These are phyloP conservation scores for Tricholoma hemisulphureum DNA, from an alignment of 768 basidiomycete genomes.

Conservation along the genomic window DNA sequence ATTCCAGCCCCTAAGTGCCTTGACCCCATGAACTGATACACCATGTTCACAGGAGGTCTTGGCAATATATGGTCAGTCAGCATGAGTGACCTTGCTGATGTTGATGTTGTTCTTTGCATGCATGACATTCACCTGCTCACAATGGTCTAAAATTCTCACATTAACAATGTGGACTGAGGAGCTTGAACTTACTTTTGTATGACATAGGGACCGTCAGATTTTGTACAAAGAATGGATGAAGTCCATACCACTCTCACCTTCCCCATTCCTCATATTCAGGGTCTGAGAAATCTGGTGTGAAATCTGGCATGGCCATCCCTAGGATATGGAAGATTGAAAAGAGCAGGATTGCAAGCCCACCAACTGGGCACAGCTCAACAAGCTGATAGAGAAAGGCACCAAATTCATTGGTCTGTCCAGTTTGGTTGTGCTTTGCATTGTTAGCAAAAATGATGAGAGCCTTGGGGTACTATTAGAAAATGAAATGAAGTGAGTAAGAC, in stretches of 20 bases:
- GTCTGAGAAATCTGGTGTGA: conserved; percentile 15
- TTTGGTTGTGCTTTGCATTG: background rate
- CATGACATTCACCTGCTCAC: conserved; percentile 18
- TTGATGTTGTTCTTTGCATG: conserved; percentile 21
- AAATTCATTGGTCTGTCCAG: conserved; percentile 20
- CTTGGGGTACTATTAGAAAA: background rate
- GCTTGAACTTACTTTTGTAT: conserved; percentile 24
- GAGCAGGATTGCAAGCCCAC: conserved; percentile 5
- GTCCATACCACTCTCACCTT: conserved; percentile 22
- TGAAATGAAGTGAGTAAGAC: background rate
- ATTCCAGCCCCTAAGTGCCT: conserved; percentile 21
- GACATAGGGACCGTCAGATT: conserved; percentile 20
- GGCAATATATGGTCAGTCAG: conserved; percentile 17
- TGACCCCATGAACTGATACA: conserved; percentile 17
- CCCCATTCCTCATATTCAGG: conserved; percentile 17
- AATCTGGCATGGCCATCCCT: conserved; percentile 2
- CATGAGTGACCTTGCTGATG: conserved; percentile 8
- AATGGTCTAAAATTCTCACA: conserved; percentile 20
- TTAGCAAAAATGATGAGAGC: background rate
- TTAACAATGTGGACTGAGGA: background rate
- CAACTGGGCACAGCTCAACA: conserved; percentile 23
- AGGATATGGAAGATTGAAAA: conserved; percentile 25
- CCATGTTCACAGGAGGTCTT: conserved; percentile 20
- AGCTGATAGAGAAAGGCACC: conserved; percentile 23
- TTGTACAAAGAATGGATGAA: background rate